phyloP scores from a whole-genome alignment of 2,329 filamentous ascomycete species.

The Cladosporium colombiae region DNA sequence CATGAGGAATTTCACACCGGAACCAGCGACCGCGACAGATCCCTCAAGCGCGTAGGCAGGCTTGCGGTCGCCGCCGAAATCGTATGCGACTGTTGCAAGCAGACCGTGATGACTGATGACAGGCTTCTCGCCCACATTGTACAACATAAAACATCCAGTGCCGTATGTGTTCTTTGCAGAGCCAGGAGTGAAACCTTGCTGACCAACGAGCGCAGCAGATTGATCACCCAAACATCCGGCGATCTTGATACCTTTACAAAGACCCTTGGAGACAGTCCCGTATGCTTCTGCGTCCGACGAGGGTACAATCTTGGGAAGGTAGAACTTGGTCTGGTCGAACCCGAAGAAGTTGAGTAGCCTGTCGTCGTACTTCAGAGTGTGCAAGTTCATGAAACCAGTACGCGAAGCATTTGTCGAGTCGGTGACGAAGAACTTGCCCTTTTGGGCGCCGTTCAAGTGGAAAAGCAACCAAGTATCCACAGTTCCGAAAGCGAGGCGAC shows the following conservation, averaged over 20 bases:
- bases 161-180: conserved; percentile 86
- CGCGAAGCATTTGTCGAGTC: conserved; percentile 86
- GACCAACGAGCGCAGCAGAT: conserved; percentile 77
- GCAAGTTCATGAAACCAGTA: conserved; percentile 90
- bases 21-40: conserved; percentile 76
- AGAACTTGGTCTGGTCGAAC: conserved; percentile 68
- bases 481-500: conserved; percentile 78
- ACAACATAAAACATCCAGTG: conserved; percentile 81
- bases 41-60: conserved; percentile 78
- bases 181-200: conserved; percentile 70
- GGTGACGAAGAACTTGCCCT: conserved; percentile 71
- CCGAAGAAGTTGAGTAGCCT: conserved; percentile 75
- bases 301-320: conserved; percentile 75
- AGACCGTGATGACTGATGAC: conserved; percentile 79
- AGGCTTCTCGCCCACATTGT: conserved; percentile 79
- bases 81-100: conserved; percentile 79
- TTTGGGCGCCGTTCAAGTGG: conserved; percentile 70
- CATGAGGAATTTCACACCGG: conserved; percentile 47
- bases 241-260: conserved; percentile 68
- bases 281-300: conserved; percentile 74
- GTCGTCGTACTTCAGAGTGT: conserved; percentile 78
- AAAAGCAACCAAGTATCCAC: conserved; percentile 86
- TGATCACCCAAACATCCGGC: conserved; percentile 85
- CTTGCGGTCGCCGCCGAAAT: conserved; percentile 59
- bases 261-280: conserved; percentile 58